Evolutionary conservation across 352 stramenopile species (phyloP).

Genomic region (Phytophthora lateralis): DNA sequence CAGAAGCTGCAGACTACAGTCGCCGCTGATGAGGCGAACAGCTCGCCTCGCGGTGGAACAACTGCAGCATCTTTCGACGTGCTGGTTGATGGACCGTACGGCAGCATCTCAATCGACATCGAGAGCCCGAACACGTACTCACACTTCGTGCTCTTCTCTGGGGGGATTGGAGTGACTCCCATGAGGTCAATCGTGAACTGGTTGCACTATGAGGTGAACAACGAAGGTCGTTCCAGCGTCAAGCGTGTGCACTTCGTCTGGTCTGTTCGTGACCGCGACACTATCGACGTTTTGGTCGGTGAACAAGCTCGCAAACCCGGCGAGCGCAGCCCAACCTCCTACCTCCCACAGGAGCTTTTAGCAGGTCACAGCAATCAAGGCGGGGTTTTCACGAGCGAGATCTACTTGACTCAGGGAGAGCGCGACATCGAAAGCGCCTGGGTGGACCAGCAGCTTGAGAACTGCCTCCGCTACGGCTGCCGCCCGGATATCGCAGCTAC

Average conservation of each 20-base stretch:
- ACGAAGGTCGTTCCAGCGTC: conserved; percentile 25
- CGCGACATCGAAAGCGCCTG: conserved; percentile 31
- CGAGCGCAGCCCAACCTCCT: too few species aligned
- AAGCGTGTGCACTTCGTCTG: conserved; percentile 55
- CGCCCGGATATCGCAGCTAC: conserved; percentile 35
- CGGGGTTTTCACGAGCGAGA: conserved; percentile 39
- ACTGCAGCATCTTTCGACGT: conserved; percentile 22
- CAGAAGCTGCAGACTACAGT: conserved; percentile 30
- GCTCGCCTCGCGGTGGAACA: too few species aligned
- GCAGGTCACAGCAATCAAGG: background rate
- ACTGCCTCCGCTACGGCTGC: conserved; percentile 22
- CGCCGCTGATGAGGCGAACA: background rate
- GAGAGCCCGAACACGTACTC: conserved; percentile 40
- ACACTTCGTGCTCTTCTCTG: conserved; percentile 45
- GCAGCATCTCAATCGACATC: conserved; percentile 39
- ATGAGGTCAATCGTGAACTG: conserved; percentile 40
- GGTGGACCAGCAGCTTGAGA: conserved; percentile 31
- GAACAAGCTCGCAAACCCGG: background rate
- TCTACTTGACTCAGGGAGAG: conserved; percentile 41
- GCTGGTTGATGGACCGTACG: conserved; percentile 44
- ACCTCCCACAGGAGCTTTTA: too few species aligned
- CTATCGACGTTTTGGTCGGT: conserved; percentile 14
- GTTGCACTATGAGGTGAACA: conserved; percentile 28
- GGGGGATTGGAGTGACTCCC: conserved; percentile 50
- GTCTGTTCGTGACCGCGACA: conserved; percentile 41